These are phyloP conservation scores for Aspergillus latus DNA, from an alignment of 2,329 filamentous ascomycete genomes.

Conservation along the genomic window DNA sequence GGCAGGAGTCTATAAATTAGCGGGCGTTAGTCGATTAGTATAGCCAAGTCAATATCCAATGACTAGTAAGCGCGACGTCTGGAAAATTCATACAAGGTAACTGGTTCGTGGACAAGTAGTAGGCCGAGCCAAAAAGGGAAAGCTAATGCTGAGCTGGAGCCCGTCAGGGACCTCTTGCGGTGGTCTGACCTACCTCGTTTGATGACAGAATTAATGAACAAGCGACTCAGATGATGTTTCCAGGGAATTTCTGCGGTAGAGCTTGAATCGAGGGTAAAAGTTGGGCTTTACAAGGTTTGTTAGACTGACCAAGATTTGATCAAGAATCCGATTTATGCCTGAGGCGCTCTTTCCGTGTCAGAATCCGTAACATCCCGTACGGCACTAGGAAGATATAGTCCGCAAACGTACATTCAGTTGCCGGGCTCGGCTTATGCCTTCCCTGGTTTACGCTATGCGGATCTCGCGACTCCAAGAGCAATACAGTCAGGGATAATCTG, in stretches of 20 bases:
- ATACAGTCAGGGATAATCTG: not conserved
- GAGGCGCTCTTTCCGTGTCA: conserved; percentile 10
- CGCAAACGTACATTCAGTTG: conserved; percentile 17
- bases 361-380: not conserved
- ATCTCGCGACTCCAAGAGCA: not conserved
- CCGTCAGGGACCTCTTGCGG: conserved; percentile 4
- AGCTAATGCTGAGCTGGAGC: conserved; percentile 2
- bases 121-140: conserved; percentile 10
- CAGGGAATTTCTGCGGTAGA: no score
- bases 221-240: not conserved
- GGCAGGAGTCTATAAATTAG: conserved; percentile 8
- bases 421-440: not conserved
- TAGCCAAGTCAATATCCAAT: conserved; percentile 12
- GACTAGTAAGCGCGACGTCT: conserved; percentile 15
- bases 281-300: not conserved
- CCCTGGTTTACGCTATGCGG: not conserved
- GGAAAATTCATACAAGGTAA: conserved; percentile 15
- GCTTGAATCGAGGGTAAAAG: not conserved
- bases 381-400: conserved; percentile 17
- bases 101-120: conserved; percentile 13
- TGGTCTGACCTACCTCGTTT: conserved; percentile 13
- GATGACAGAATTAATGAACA: conserved; percentile 1
- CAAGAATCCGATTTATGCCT: conserved; percentile 9
- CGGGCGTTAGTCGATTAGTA: conserved; percentile 8
- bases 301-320: conserved; percentile 11